These are phyloP conservation scores for Claviceps digitariae DNA, from an alignment of 2,329 filamentous ascomycete species.

Conservation along the genomic window DNA sequence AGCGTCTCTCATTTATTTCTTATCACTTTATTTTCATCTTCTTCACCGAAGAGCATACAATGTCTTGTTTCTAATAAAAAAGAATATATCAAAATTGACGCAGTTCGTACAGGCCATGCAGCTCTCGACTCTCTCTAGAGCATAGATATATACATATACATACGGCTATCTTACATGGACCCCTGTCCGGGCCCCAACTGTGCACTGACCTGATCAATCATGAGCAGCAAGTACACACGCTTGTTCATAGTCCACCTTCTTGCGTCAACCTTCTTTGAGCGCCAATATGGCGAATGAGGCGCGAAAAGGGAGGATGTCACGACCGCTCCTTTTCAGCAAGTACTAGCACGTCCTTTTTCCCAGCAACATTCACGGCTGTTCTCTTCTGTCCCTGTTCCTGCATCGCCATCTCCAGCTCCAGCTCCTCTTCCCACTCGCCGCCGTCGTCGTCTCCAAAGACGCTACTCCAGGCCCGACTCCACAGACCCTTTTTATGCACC, in stretches of 20 bases:
- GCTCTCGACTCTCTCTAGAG: no score
- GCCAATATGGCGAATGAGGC: no score
- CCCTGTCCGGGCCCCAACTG: no score
- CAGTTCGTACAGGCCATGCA: neutral
- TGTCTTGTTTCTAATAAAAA: no score
- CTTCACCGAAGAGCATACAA: no score
- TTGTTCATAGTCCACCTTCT: no score
- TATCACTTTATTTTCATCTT: neutral
- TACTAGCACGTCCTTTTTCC: neutral
- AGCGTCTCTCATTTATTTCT: no score
- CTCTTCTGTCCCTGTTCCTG: neutral
- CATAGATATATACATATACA: neutral
- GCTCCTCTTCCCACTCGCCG: conserved; percentile 42
- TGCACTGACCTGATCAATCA: no score
- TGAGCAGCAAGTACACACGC: no score
- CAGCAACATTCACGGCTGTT: neutral
- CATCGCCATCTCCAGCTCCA: conserved; percentile 21
- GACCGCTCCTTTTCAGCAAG: neutral
- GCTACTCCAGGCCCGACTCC: conserved; percentile 66
- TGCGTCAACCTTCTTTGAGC: no score
- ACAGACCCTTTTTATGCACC: conserved; percentile 85
- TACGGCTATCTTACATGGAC: no score
- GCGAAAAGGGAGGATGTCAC: neutral
- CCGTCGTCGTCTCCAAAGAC: conserved; percentile 46
- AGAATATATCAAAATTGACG: no score